phyloP scores from a whole-genome alignment of 495 filamentous ascomycete species.

The Neurospora intermedia region DNA sequence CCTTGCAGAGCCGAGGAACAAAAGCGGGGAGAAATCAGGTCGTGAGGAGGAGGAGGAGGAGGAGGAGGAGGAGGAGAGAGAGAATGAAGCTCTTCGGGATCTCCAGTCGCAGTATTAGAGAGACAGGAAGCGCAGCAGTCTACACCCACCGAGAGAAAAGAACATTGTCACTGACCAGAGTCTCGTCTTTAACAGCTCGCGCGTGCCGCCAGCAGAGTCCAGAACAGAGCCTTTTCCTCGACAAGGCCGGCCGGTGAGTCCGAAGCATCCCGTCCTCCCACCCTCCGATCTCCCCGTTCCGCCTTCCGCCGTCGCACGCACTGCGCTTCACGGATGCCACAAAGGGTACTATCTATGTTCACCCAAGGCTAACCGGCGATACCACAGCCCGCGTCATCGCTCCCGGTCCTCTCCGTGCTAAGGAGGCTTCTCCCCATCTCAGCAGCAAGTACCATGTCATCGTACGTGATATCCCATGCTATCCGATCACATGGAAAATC shows the following conservation, averaged over 20 bases:
- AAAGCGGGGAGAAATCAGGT: not conserved
- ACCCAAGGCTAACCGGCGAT: constrained; percentile 1
- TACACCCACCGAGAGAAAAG: not conserved
- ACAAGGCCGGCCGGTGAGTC: constrained; percentile 67
- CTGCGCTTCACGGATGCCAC: not conserved
- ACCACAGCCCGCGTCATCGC: constrained; percentile 58
- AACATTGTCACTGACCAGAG: not conserved
- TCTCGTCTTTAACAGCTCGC: constrained; percentile 29
- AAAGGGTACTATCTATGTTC: not conserved
- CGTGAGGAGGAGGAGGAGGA: not conserved
- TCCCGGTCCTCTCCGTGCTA: constrained; percentile 74
- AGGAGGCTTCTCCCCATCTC: constrained; percentile 77
- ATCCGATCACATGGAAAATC: constrained; percentile 8
- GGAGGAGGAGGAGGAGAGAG: not conserved
- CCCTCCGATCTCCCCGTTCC: not conserved
- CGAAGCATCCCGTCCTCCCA: not conserved
- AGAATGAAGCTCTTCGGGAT: not conserved
- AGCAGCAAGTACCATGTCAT: constrained; percentile 84
- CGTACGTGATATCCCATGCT: constrained; percentile 46
- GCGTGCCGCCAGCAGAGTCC: constrained; percentile 31
- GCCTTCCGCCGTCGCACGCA: not conserved
- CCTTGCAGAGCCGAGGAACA: constrained; percentile 12
- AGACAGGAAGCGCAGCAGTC: not conserved
- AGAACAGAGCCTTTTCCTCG: constrained; percentile 72
- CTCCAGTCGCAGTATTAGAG: not conserved